Evolutionary conservation across 306 rosid genomes (phyloP), one percentile per base, ranked within the genome.

Genomic region (cucumber (Cucumis sativus)): DNA sequence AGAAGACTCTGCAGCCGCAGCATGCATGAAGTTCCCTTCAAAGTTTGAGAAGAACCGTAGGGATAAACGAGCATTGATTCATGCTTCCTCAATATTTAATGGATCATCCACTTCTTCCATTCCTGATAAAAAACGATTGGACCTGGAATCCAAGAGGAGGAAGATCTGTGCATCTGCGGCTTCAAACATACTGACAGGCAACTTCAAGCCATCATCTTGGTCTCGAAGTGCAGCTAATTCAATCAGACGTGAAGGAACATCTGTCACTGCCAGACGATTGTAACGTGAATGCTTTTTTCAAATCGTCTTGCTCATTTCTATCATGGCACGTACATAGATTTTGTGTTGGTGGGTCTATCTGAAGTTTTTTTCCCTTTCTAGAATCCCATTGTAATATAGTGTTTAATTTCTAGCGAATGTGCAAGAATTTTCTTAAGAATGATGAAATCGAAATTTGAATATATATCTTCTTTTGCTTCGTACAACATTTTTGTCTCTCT

Each of bases 61-160:
- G 86, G 86, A 93, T 74, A 91, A 89, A 81, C 88, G 92, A 41
- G 96, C 98, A 23, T 40, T 93, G 82, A 91, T 93, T 69, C 84
- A 83, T 35, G 81, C 90, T 16, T 59, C 85, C 35, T 86, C 96
- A 21, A 89, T 93, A 75, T 93, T 93, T 82, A 80, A 90, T 28
- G 86, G 85, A 54, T 73, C 84, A 11, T 77, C 90, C 57, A 80
- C 84, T 54, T 80, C 89, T 67, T 87, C 89, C 20, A 58, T 18
- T 35, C 41, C 92, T 28, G 78, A 74, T 76, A 84, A 84, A 85
- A 87, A 86, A 78, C 85, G 82, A 45, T 79, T 76, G 75, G 92
- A 88, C 71, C 85, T 89, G 30, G 92, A 93, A 80, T 81, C 92
- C 67, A 93, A 93, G 82, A 79, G 96, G 84, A 87, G 97, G 87